Conservation (phyloP, 2,329 filamentous ascomycete species). For the Penicillium janthinellum region DNA sequence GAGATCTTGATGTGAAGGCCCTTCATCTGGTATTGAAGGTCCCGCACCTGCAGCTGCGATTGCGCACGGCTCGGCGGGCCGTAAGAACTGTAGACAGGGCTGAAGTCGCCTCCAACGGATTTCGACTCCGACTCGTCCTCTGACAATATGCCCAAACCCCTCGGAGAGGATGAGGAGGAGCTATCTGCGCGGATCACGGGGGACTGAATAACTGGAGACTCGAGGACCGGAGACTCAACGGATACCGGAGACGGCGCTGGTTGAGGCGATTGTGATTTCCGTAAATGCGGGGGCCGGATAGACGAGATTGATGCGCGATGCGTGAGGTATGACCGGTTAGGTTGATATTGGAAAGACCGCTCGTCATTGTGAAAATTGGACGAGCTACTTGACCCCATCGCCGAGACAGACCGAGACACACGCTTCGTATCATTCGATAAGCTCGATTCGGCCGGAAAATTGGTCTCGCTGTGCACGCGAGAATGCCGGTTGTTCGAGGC, state of each 20-base stretch:
- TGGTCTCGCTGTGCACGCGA: conserved; percentile 64
- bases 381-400: conserved; percentile 45
- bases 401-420: conserved; percentile 64
- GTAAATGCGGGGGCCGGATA: conserved; percentile 33
- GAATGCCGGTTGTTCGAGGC: conserved; percentile 53
- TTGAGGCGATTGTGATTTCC: conserved; percentile 7
- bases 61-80: conserved; percentile 63
- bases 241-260: conserved; percentile 8
- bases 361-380: conserved; percentile 36
- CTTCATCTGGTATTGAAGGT: conserved; percentile 80
- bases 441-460: conserved; percentile 47
- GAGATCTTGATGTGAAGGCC: conserved; percentile 85
- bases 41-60: conserved; percentile 72
- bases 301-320: conserved; percentile 43
- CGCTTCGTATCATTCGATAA: conserved; percentile 42
- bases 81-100: conserved; percentile 39
- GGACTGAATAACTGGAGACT: not conserved
- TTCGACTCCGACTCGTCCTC: conserved; percentile 30
- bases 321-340: conserved; percentile 35
- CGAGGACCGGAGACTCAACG: not conserved
- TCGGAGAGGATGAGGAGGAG: conserved; percentile 24
- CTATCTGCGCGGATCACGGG: conserved; percentile 17
- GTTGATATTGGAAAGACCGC: conserved; percentile 37
- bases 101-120: conserved; percentile 36
- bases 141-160: conserved; percentile 33